Base-by-base conservation (phyloP, 2,329 filamentous ascomycete genomes). In the Hymenoscyphus repandus region DNA sequence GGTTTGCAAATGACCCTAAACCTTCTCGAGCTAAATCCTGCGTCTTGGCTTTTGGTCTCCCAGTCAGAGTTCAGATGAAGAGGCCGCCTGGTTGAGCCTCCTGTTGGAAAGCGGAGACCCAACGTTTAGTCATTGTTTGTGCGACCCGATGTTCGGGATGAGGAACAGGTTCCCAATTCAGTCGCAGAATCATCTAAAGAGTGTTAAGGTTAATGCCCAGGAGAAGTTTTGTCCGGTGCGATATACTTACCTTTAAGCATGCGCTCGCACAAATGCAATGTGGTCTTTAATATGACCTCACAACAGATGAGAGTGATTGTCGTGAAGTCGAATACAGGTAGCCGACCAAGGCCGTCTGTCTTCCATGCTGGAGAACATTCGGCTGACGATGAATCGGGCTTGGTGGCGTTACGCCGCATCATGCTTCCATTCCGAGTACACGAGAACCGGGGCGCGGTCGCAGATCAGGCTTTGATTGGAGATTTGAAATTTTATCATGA, bases 401-500 rank as follows among this genome's bases (percentile, higher is more conserved):
- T 18, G 39, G 47, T 49, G 47, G 47, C 47, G 31, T 39, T 43
- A 17, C 31, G 39, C 39, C 39, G 47, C 47, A 47, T 37, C 34
- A 43, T 49, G 38, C 47, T 43, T 43, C 32, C 32, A 40, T 48
- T 42, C 46, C 46, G 46, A 48, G 46, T 6, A 47, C 10, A 39
- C 34, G 45, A 47, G 10, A 37, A 39, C n/a, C 45, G 37, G 37
- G 45, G 30, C 30, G 13, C 30, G 43, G n/a, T n/a, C 30, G 13
- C 13, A 11, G 13, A 12, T 11, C 2, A 31, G 34, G 30, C 17
- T 33, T 20, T 32, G 42, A 45, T 45, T 45, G 43, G 43, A n/a
- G 9, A 6, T 15, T 30, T 33, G 13, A 5, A 27, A 2, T 22
- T n/a, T 6, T 27, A 17, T 31, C 18, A 9, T 12, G 20, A 22